Conservation (phyloP, 179 eudicot genomes). For the Drosera spatulata region DNA sequence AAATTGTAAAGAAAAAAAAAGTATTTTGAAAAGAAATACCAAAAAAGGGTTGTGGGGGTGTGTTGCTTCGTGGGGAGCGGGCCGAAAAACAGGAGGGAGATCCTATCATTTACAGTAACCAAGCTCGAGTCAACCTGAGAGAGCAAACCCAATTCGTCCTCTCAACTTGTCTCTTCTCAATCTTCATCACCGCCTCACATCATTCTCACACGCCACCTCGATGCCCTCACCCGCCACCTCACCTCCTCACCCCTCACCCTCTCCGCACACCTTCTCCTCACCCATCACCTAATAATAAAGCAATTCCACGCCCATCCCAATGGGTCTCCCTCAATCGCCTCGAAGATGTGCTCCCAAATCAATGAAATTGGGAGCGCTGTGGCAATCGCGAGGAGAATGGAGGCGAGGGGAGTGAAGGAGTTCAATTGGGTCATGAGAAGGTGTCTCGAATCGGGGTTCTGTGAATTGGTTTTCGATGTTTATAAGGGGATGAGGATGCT, state of each 20-base stretch:
- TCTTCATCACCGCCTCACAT: too few species aligned
- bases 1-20: too few species aligned
- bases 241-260: constrained; percentile 2
- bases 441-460: constrained; percentile 19
- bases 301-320: constrained; percentile 19
- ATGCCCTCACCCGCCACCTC: constrained; percentile 8
- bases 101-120: too few species aligned
- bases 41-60: too few species aligned
- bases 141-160: too few species aligned
- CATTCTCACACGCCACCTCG: background rate
- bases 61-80: too few species aligned
- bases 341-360: constrained; percentile 25
- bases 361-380: constrained; percentile 20
- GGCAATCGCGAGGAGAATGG: constrained; percentile 15
- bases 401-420: constrained; percentile 15
- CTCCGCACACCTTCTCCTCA: background rate
- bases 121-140: too few species aligned
- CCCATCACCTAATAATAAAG: constrained; percentile 23
- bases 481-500: constrained; percentile 38
- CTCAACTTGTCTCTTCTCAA: too few species aligned
- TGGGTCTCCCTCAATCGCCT: constrained; percentile 8
- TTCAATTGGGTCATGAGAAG: constrained; percentile 49
- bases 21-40: too few species aligned
- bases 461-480: constrained; percentile 26
- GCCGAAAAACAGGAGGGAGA: too few species aligned